Evolutionary conservation across 2,329 filamentous ascomycete species (phyloP), one percentile per base, ranked within the genome.

Genomic region (Fusarium sp.): DNA sequence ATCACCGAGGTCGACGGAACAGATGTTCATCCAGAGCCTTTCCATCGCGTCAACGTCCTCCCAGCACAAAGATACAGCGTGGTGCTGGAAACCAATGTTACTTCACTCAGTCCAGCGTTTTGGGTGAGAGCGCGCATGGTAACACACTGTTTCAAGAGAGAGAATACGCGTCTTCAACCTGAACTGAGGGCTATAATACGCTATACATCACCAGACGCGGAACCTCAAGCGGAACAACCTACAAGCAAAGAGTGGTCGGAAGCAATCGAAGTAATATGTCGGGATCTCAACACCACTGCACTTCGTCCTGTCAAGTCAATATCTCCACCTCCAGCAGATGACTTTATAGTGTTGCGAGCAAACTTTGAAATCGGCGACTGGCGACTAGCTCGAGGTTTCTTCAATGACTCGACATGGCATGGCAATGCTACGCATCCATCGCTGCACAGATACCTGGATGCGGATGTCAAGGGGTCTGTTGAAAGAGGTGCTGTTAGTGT

Each of bases 61-160:
- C 91, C 92, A 2, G 92, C 92, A 0, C 93, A 95, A 78, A 88
- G 93, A 16, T 94, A 94, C 77, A 93, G 91, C 76, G 86, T 92
- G 16, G 81, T 94, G 0, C 77, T 95, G 1, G 88, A 89, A 2
- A 86, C 91, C 7, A 91, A 91, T 77, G 88, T 88, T 58, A 86
- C 87, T 27, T 35, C 54, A 3, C 84, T 85, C 0, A 79, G 81
- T 6, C 80, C 87, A 18, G 84, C 89, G 9, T 94, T 91, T 77
- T 92, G 92, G 83, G 87, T 94, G 72, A 86, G 92, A 25, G 90
- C 91, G 0, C 85, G 78, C 0, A 85, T 85, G 82, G 78, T 84
- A 3, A 80, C 83, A 0, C 82, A 83, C 54, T 85, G 83, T 64
- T 85, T 85, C 63, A 79, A 79, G 6, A 78, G 73, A 1, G 71